Evolutionary conservation across 2,329 filamentous ascomycete species (phyloP).

Genomic region (Paecilomyces niveus): DNA sequence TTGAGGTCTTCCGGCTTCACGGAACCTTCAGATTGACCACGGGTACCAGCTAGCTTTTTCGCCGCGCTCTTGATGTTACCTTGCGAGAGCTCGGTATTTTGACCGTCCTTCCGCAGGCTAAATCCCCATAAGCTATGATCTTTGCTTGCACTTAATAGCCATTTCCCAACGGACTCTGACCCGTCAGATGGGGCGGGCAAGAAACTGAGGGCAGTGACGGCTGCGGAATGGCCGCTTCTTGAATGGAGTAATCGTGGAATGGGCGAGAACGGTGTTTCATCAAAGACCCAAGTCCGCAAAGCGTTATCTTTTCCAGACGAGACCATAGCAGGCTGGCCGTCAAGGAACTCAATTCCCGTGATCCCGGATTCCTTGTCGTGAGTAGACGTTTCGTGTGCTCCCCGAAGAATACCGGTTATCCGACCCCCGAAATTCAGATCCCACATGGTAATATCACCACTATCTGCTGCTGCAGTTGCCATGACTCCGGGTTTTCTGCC

Average conservation of each 20-base stretch:
- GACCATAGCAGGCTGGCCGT: constrained; percentile 81
- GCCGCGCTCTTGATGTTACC: constrained; percentile 81
- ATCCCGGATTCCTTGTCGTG: constrained; percentile 62
- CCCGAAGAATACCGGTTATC: constrained; percentile 77
- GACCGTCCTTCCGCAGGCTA: constrained; percentile 88
- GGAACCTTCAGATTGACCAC: constrained; percentile 9
- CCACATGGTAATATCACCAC: constrained; percentile 91
- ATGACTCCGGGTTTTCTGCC: constrained; percentile 82
- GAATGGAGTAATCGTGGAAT: constrained; percentile 78
- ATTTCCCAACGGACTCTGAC: constrained; percentile 81
- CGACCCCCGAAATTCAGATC: constrained; percentile 85
- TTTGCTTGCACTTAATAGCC: constrained; percentile 81
- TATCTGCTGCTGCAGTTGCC: constrained; percentile 74
- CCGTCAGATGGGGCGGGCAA: constrained; percentile 84
- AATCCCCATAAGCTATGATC: constrained; percentile 95
- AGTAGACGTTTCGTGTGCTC: constrained; percentile 65
- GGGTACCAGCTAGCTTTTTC: constrained; percentile 53
- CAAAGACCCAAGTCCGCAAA: constrained; percentile 93
- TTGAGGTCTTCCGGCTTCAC: constrained; percentile 53
- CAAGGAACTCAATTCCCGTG: constrained; percentile 80
- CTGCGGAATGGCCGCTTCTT: constrained; percentile 80
- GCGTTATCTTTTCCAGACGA: constrained; percentile 92
- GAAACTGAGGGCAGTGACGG: constrained; percentile 76
- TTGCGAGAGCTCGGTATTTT: constrained; percentile 89
- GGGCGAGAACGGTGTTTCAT: constrained; percentile 81